Evolutionary conservation across 2,329 filamentous ascomycete genomes (phyloP).

Genomic region (Ophiosphaerella korrae): DNA sequence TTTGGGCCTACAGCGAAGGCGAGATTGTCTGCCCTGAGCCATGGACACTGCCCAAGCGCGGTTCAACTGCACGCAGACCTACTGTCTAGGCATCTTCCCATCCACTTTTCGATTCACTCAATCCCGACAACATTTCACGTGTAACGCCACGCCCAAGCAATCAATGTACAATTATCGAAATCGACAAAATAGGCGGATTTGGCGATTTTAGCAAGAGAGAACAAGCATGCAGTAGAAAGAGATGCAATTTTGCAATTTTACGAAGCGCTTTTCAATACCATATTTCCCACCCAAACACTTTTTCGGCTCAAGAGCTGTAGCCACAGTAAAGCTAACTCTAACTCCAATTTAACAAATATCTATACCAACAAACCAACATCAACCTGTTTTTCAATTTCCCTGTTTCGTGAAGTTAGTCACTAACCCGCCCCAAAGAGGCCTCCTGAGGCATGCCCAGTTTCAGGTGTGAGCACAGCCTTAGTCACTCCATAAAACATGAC

Average conservation of each 20-base stretch:
- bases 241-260: too few species aligned
- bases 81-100: constrained; percentile 17
- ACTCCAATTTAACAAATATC: not conserved
- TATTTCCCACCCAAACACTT: too few species aligned
- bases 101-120: not conserved
- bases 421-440: not conserved
- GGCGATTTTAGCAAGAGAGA: too few species aligned
- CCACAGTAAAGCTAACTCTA: too few species aligned
- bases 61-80: constrained; percentile 30
- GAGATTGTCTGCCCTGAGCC: constrained; percentile 64
- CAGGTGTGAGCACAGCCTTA: not conserved
- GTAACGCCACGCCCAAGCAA: not conserved
- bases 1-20: constrained; percentile 96
- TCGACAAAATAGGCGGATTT: too few species aligned
- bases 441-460: constrained; percentile 4
- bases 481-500: not conserved
- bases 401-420: too few species aligned
- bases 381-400: not conserved
- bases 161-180: too few species aligned
- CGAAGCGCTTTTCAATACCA: too few species aligned
- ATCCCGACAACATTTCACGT: not conserved
- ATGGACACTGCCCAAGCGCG: constrained; percentile 57
- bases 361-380: not conserved
- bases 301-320: too few species aligned
- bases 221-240: too few species aligned